Percentiles rank a stretch among this genome's conserved stretches.
These are phyloP conservation scores for Discostella stelligeroides DNA, from an alignment of 108 stramenopile species.

Conservation along the genomic window DNA sequence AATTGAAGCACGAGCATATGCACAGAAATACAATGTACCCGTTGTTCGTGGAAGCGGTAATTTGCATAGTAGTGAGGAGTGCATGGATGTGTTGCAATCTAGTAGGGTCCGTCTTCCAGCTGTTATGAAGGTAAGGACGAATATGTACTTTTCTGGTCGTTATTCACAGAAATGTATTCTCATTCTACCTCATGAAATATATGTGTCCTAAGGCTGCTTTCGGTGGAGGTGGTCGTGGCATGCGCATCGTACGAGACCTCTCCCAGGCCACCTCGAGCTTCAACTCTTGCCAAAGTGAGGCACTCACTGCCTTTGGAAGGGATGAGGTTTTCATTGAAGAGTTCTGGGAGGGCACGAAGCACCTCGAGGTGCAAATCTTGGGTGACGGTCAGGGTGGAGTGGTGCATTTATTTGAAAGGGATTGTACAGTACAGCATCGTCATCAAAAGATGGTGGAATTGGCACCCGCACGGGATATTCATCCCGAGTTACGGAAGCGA, in stretches of 20 bases:
- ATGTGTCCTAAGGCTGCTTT: slow-evolving; percentile 84
- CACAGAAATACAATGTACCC: slow-evolving; percentile 70
- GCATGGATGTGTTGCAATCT: slow-evolving; percentile 32
- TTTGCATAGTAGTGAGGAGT: slow-evolving; percentile 47
- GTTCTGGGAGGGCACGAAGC: slow-evolving; percentile 86
- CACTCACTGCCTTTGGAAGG: slow-evolving; percentile 79
- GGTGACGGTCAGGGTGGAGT: slow-evolving; percentile 64
- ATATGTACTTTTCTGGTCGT: neutral
- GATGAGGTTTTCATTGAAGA: slow-evolving; percentile 85
- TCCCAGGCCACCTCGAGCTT: slow-evolving; percentile 64
- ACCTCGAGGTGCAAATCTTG: slow-evolving; percentile 97
- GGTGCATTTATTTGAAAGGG: slow-evolving; percentile 93
- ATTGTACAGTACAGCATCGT: slow-evolving; percentile 97
- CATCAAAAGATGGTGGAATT: slow-evolving; percentile 98
- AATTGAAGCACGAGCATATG: slow-evolving; percentile 80
- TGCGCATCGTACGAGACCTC: slow-evolving; percentile 86
- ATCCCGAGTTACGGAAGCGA: slow-evolving; percentile 48
- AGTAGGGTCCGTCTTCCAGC: slow-evolving; percentile 38
- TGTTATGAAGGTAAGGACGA: slow-evolving; percentile 42
- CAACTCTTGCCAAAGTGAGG: slow-evolving; percentile 74
- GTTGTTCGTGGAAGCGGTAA: slow-evolving; percentile 86
- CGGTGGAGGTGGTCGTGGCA: slow-evolving; percentile 96
- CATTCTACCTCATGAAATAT: no score
- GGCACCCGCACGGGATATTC: slow-evolving; percentile 69
- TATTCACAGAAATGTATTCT: neutral